These are phyloP conservation scores for Rusavskia elegans DNA, from an alignment of 495 filamentous ascomycete species.

Conservation along the genomic window DNA sequence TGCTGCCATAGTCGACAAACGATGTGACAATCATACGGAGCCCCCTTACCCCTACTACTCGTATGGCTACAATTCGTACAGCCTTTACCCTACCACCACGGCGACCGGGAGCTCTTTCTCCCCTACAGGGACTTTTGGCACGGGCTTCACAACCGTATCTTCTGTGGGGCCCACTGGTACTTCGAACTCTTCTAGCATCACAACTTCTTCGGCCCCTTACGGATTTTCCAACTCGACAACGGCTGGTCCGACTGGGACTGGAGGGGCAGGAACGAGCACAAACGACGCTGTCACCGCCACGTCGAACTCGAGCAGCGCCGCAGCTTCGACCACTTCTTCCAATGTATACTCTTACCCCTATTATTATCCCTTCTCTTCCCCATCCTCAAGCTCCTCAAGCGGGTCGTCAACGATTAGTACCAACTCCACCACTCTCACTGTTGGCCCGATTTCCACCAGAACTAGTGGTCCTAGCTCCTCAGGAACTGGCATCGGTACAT, in stretches of 20 bases:
- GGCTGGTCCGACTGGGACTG: not conserved
- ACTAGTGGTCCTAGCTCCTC: not conserved
- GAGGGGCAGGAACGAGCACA: not conserved
- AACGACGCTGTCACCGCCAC: not conserved
- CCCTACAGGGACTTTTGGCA: not conserved
- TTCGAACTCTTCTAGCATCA: not conserved
- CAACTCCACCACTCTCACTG: not conserved
- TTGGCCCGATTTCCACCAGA: not conserved
- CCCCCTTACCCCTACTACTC: not conserved
- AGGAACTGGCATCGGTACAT: not conserved
- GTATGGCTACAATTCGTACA: not conserved
- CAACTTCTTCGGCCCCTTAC: not conserved
- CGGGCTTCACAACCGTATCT: not conserved
- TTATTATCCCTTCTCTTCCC: not conserved
- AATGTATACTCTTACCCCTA: not conserved
- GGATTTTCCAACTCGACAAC: not conserved
- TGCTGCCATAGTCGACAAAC: not conserved
- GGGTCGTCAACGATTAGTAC: not conserved
- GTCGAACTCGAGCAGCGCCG: not conserved
- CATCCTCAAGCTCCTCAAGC: not conserved
- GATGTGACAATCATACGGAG: not conserved
- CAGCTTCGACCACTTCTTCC: not conserved
- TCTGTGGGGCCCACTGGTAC: not conserved
- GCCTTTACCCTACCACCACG: not conserved
- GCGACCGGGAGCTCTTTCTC: not conserved